Conservation (phyloP, 1,284 basidiomycete genomes). For the Gomphus sp. region DNA sequence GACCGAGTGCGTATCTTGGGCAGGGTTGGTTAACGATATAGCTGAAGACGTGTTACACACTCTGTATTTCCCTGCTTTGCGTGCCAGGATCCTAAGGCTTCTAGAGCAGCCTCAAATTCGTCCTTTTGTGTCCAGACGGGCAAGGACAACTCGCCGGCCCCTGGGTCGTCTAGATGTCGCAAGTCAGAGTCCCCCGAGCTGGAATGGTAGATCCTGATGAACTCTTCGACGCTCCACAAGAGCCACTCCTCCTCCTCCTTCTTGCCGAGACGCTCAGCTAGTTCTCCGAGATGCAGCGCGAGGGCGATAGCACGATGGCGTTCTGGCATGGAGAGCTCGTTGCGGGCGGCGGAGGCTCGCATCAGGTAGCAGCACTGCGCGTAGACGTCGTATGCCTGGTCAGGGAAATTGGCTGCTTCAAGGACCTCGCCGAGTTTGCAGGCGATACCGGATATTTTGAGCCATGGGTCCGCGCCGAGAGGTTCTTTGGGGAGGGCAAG, state of each 20-base stretch:
- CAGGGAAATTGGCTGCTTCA: constrained; percentile 35
- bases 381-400: constrained; percentile 47
- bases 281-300: constrained; percentile 59
- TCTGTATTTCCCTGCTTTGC: constrained; percentile 45
- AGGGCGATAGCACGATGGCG: constrained; percentile 52
- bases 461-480: constrained; percentile 44
- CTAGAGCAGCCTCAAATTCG: constrained; percentile 62
- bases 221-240: constrained; percentile 52
- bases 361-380: constrained; percentile 31
- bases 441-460: constrained; percentile 67
- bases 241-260: constrained; percentile 47
- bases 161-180: constrained; percentile 1
- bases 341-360: constrained; percentile 18
- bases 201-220: constrained; percentile 28
- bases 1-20: constrained; percentile 49
- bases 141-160: constrained; percentile 35
- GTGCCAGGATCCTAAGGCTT: constrained; percentile 59
- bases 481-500: constrained; percentile 36
- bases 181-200: constrained; percentile 14
- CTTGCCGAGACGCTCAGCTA: constrained; percentile 32
- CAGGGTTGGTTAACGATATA: neutral
- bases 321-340: constrained; percentile 31
- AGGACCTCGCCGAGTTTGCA: constrained; percentile 53
- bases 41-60: constrained; percentile 32
- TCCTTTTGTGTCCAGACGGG: constrained; percentile 53